Evolutionary conservation across 2,329 filamentous ascomycete species (phyloP).

Genomic region (Pestalotiopsis sp.): DNA sequence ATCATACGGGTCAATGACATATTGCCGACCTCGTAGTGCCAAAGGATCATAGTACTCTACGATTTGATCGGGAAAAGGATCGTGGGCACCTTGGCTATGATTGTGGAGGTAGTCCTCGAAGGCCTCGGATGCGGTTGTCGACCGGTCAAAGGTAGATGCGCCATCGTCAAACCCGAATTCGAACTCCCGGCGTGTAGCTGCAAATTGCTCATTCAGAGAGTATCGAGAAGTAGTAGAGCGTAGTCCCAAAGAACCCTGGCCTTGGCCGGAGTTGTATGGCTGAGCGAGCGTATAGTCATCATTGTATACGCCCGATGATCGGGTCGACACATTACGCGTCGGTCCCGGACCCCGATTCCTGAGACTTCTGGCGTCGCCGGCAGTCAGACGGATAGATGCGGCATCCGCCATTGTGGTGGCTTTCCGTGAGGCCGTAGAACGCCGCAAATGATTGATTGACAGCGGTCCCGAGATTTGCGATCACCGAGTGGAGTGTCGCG

Average conservation of each 20-base stretch:
- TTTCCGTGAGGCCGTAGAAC: too few species aligned
- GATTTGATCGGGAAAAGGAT: background rate
- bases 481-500: background rate
- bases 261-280: background rate
- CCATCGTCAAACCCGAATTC: constrained; percentile 52
- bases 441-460: background rate
- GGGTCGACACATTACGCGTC: constrained; percentile 14
- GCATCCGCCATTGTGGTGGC: constrained; percentile 3
- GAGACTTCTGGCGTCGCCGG: constrained; percentile 3
- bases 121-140: constrained; percentile 23
- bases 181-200: constrained; percentile 46
- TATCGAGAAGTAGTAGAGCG: constrained; percentile 44
- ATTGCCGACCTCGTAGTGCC: constrained; percentile 15
- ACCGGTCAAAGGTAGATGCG: constrained; percentile 43
- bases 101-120: constrained; percentile 7
- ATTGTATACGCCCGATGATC: constrained; percentile 14
- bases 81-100: background rate
- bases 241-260: constrained; percentile 19
- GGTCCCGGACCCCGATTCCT: constrained; percentile 5
- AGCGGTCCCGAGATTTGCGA: background rate
- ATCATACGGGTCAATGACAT: constrained; percentile 44
- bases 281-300: constrained; percentile 13
- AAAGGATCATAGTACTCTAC: constrained; percentile 8
- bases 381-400: background rate
- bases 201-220: constrained; percentile 51